These are phyloP conservation scores for Penicillium coffeae DNA, from an alignment of 495 filamentous ascomycete genomes.

Conservation along the genomic window DNA sequence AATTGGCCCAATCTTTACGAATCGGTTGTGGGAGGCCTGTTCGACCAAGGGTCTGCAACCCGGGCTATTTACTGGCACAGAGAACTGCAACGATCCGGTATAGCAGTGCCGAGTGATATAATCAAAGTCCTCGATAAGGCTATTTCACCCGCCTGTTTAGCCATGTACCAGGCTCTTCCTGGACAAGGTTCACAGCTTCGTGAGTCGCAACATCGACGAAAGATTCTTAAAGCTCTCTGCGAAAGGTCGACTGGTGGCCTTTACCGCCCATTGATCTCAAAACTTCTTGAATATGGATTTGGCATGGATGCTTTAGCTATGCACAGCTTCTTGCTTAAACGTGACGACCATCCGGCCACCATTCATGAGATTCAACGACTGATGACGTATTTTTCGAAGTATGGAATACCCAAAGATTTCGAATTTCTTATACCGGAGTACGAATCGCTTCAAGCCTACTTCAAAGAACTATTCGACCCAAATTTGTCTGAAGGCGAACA, in stretches of 20 bases:
- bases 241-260: slow-evolving; percentile 41
- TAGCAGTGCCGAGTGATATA: slow-evolving; percentile 30
- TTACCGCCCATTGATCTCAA: slow-evolving; percentile 58
- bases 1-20: slow-evolving; percentile 49
- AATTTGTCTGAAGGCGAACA: slow-evolving; percentile 1
- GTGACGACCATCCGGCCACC: slow-evolving; percentile 47
- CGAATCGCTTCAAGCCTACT: slow-evolving; percentile 22
- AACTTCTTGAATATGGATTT: slow-evolving; percentile 47
- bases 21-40: slow-evolving; percentile 43
- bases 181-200: background rate
- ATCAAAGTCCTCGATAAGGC: slow-evolving; percentile 31
- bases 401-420: slow-evolving; percentile 20
- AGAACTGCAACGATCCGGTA: slow-evolving; percentile 31
- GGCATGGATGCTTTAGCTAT: slow-evolving; percentile 53
- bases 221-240: slow-evolving; percentile 49
- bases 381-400: slow-evolving; percentile 35
- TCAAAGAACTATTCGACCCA: slow-evolving; percentile 14
- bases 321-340: slow-evolving; percentile 51
- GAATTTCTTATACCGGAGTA: background rate
- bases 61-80: slow-evolving; percentile 48
- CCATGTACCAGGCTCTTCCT: background rate
- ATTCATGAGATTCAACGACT: slow-evolving; percentile 38
- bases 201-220: slow-evolving; percentile 8
- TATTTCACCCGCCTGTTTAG: slow-evolving; percentile 11
- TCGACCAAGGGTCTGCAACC: slow-evolving; percentile 29